These are phyloP conservation scores for Magnolia kwangsiensis DNA, from an alignment of 164 flowering plant species.

Conservation along the genomic window DNA sequence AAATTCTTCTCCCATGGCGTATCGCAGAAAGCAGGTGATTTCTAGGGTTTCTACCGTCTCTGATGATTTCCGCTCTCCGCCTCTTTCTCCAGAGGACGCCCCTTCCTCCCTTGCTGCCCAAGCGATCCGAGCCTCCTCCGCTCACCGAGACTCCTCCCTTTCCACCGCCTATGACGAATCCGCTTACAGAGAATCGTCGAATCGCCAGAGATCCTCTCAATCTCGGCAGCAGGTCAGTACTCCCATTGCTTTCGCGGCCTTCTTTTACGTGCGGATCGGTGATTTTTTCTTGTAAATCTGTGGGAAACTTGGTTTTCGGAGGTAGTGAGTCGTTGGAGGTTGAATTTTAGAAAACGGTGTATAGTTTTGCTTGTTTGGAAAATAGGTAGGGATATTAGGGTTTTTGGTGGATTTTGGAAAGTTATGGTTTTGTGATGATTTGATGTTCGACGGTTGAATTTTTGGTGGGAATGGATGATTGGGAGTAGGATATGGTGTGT, in stretches of 20 bases:
- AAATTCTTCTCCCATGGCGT: constrained; percentile 34
- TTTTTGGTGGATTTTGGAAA: no score
- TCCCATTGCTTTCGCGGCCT: neutral
- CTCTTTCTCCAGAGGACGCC: constrained; percentile 16
- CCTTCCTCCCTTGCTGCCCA: constrained; percentile 64
- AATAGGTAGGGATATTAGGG: no score
- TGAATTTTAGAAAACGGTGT: no score
- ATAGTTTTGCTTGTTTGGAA: no score
- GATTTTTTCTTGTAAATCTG: neutral
- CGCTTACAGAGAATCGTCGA: constrained; percentile 14
- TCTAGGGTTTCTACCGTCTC: constrained; percentile 30
- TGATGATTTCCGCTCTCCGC: constrained; percentile 12
- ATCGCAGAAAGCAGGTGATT: constrained; percentile 44
- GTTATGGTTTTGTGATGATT: neutral
- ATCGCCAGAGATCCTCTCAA: constrained; percentile 27
- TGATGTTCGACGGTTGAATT: neutral
- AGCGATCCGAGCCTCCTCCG: constrained; percentile 83
- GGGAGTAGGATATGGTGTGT: neutral
- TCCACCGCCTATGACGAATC: constrained; percentile 52
- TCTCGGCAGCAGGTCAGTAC: constrained; percentile 16
- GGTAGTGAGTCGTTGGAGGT: no score
- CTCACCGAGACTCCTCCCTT: constrained; percentile 59
- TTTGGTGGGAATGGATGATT: neutral
- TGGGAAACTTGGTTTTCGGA: neutral
- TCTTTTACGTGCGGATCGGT: neutral